A percentile compares a stretch with the other conserved stretches of the same genome.
These are phyloP conservation scores for Epichloe festucae DNA, from an alignment of 2,329 filamentous ascomycete genomes.

Conservation along the genomic window DNA sequence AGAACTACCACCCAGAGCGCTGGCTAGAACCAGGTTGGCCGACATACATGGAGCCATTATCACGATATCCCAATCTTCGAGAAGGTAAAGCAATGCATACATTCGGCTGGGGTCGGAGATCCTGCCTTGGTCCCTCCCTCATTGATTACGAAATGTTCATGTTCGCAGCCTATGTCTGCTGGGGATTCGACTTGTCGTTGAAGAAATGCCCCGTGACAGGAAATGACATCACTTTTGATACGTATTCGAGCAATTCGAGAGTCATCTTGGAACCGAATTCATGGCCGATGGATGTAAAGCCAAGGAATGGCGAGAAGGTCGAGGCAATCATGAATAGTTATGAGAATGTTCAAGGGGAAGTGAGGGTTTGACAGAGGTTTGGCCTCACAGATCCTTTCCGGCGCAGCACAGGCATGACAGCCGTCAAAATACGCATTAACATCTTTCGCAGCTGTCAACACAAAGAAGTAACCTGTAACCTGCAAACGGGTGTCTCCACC, in stretches of 20 bases:
- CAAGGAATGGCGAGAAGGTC: conserved; percentile 24
- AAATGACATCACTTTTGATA: conserved; percentile 29
- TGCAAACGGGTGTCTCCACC: too few species aligned
- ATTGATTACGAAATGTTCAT: conserved; percentile 44
- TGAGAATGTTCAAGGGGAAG: background rate
- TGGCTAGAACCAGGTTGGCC: conserved; percentile 51
- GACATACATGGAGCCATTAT: conserved; percentile 52
- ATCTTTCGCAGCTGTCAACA: too few species aligned
- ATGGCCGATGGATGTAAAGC: conserved; percentile 32
- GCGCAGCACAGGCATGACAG: too few species aligned
- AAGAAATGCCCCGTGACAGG: conserved; percentile 27
- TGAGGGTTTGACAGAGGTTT: background rate
- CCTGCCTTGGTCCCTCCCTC: background rate
- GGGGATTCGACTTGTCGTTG: conserved; percentile 32
- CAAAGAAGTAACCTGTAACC: too few species aligned
- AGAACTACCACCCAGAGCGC: conserved; percentile 45
- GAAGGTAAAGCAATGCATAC: conserved; percentile 45
- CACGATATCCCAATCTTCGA: conserved; percentile 48
- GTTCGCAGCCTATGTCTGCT: conserved; percentile 32
- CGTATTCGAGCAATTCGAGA: conserved; percentile 37
- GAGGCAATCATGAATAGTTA: conserved; percentile 25
- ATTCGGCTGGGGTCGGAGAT: conserved; percentile 35
- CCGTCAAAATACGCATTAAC: too few species aligned
- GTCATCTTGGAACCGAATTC: conserved; percentile 38
- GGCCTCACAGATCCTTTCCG: too few species aligned